These are phyloP conservation scores for Davidsoniella virescens DNA, from an alignment of 2,329 filamentous ascomycete genomes.

Conservation along the genomic window DNA sequence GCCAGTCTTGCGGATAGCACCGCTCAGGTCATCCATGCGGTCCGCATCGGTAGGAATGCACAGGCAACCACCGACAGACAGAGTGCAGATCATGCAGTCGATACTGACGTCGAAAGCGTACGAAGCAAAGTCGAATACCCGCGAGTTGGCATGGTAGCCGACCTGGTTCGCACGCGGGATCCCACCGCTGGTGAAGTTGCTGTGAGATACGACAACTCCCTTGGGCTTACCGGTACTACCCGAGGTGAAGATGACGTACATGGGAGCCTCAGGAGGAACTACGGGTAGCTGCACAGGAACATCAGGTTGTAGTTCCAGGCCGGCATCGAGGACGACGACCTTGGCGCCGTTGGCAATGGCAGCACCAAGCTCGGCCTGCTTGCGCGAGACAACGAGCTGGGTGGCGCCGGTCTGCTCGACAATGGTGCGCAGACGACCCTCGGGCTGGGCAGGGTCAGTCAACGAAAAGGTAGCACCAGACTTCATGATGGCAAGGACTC, in stretches of 20 bases:
- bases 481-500: constrained; percentile 31
- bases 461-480: constrained; percentile 31
- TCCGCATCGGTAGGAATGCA: constrained; percentile 39
- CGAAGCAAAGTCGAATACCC: constrained; percentile 32
- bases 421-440: constrained; percentile 28
- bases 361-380: constrained; percentile 23
- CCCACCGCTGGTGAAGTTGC: constrained; percentile 30
- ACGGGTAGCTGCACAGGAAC: constrained; percentile 17
- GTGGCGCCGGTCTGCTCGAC: constrained; percentile 26
- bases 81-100: constrained; percentile 37
- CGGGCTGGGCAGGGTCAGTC: constrained; percentile 30
- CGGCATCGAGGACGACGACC: constrained; percentile 7
- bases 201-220: constrained; percentile 38
- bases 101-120: constrained; percentile 41
- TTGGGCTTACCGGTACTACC: constrained; percentile 49
- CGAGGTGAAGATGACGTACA: constrained; percentile 48
- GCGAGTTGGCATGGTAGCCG: constrained; percentile 25
- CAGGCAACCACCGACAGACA: constrained; percentile 32
- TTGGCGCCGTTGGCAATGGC: constrained; percentile 19
- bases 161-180: constrained; percentile 27
- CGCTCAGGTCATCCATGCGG: constrained; percentile 33
- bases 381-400: constrained; percentile 25
- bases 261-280: constrained; percentile 27
- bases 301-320: not conserved
- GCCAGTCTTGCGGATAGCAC: constrained; percentile 26